Evolutionary conservation across 306 rosid genomes (phyloP).

Genomic region (Sesbania bispinosa): DNA sequence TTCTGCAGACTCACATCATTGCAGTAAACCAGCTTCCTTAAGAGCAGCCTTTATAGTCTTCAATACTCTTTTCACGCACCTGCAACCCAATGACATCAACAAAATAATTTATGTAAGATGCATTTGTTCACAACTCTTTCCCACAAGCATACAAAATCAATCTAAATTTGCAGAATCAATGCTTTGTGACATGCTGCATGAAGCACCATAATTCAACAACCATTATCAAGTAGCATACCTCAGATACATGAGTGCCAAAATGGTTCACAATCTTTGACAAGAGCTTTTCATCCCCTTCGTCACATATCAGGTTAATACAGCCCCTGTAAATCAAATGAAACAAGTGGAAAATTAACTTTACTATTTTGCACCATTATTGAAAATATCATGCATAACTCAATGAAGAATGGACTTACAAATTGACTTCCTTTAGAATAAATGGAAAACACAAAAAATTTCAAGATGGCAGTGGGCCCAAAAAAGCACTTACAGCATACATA

Average conservation of each 20-base stretch:
- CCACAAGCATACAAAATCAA: background rate
- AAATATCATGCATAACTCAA: background rate
- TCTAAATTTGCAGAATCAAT: background rate
- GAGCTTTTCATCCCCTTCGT: constrained; percentile 31
- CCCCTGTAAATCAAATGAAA: constrained; percentile 37
- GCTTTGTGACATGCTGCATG: background rate
- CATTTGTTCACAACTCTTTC: background rate
- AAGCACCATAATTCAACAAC: background rate
- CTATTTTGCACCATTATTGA: background rate
- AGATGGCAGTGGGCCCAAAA: background rate
- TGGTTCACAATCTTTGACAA: constrained; percentile 48
- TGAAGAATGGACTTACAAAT: background rate
- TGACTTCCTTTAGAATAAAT: background rate
- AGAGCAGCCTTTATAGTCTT: constrained; percentile 55
- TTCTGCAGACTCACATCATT: constrained; percentile 1
- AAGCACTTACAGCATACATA: background rate
- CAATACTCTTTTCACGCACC: constrained; percentile 32
- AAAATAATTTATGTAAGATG: constrained; percentile 18
- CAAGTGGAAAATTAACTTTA: background rate
- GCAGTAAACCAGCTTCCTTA: constrained; percentile 55
- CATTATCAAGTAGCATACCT: constrained; percentile 35
- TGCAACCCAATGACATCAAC: constrained; percentile 19
- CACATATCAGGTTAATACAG: constrained; percentile 58
- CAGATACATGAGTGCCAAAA: constrained; percentile 40
- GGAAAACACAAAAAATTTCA: background rate